Percentiles rank a stretch among this genome's conserved stretches.
Evolutionary conservation across 352 stramenopile genomes (phyloP).

Genomic region (Phytophthora aleatoria): DNA sequence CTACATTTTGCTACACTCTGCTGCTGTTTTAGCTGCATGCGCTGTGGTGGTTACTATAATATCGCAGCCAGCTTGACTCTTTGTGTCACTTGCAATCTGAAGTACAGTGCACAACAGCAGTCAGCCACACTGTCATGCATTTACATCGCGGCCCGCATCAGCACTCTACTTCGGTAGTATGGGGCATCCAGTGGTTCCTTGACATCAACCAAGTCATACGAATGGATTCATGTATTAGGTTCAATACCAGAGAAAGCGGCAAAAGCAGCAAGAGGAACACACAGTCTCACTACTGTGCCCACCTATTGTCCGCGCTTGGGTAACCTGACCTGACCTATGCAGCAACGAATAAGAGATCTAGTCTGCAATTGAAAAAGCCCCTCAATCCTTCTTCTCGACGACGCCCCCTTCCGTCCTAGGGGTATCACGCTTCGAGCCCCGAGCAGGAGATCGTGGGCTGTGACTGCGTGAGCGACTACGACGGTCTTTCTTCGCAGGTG

Average conservation of each 20-base stretch:
- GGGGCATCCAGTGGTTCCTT: no score
- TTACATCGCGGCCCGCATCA: no score
- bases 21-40: neutral
- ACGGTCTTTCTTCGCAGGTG: slow-evolving; percentile 42
- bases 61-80: no score
- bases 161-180: no score
- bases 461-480: slow-evolving; percentile 65
- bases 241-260: slow-evolving; percentile 9
- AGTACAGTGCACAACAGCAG: no score
- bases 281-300: slow-evolving; percentile 6
- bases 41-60: no score
- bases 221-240: slow-evolving; percentile 40
- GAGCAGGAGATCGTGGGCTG: slow-evolving; percentile 35
- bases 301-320: slow-evolving; percentile 12
- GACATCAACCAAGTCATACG: slow-evolving; percentile 11
- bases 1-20: neutral
- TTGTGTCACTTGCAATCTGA: no score
- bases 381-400: slow-evolving; percentile 38
- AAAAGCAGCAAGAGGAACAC: slow-evolving; percentile 23
- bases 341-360: slow-evolving; percentile 38
- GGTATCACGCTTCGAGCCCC: slow-evolving; percentile 15
- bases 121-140: no score
- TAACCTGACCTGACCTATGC: slow-evolving; percentile 19
- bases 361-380: slow-evolving; percentile 11
- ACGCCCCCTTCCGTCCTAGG: slow-evolving; percentile 14